Evolutionary conservation across 2,329 filamentous ascomycete species (phyloP).

Genomic region (Aspergillus tanneri): DNA sequence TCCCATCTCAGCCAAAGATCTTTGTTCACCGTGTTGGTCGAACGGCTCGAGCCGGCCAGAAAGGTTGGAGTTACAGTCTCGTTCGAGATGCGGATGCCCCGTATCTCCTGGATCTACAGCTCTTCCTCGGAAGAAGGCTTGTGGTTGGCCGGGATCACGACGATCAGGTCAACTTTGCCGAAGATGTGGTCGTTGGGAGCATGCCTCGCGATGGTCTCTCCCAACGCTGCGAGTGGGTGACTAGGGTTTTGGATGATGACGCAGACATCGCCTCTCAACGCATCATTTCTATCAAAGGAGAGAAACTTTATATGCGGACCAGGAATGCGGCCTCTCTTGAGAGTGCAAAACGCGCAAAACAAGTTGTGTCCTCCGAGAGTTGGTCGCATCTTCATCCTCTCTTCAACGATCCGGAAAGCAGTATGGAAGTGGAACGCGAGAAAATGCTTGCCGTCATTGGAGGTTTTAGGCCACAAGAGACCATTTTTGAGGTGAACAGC

Average conservation of each 20-base stretch:
- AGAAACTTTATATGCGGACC: slow-evolving; percentile 88
- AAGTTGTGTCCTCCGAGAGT: slow-evolving; percentile 66
- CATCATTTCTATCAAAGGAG: slow-evolving; percentile 77
- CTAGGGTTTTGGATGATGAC: slow-evolving; percentile 72
- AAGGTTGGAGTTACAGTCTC: slow-evolving; percentile 93
- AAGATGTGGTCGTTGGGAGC: slow-evolving; percentile 80
- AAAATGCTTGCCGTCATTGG: slow-evolving; percentile 87
- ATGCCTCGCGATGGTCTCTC: slow-evolving; percentile 73
- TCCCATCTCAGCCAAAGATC: slow-evolving; percentile 92
- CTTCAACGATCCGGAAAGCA: slow-evolving; percentile 66
- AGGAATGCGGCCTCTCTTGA: slow-evolving; percentile 86
- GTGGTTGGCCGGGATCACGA: slow-evolving; percentile 67
- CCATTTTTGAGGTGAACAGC: slow-evolving; percentile 92
- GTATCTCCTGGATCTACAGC: slow-evolving; percentile 88
- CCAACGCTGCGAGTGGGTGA: slow-evolving; percentile 75
- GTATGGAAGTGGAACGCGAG: slow-evolving; percentile 69
- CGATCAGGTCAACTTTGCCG: slow-evolving; percentile 66
- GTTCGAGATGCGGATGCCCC: slow-evolving; percentile 84
- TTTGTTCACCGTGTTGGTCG: slow-evolving; percentile 95
- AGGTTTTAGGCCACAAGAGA: slow-evolving; percentile 85
- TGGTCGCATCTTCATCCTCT: slow-evolving; percentile 77
- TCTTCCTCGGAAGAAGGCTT: slow-evolving; percentile 85
- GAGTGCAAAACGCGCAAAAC: slow-evolving; percentile 83
- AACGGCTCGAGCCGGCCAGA: slow-evolving; percentile 88
- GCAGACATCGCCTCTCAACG: slow-evolving; percentile 71